phyloP scores from a whole-genome alignment of 2,329 filamentous ascomycete species.

The Pezicula rhizophila region DNA sequence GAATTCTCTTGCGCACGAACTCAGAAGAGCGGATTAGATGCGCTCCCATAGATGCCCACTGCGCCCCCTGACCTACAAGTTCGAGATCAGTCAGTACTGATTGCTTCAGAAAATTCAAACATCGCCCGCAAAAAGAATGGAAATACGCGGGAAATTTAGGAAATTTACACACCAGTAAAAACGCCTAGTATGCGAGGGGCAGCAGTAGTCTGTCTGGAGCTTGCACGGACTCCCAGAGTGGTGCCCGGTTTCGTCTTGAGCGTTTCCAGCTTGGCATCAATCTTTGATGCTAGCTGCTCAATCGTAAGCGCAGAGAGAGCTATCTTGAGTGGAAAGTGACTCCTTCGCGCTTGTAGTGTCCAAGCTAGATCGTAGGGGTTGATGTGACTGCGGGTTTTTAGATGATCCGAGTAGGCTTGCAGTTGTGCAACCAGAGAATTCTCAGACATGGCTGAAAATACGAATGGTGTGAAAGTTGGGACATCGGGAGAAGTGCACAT shows the following conservation, averaged over 20 bases:
- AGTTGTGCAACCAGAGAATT: background rate
- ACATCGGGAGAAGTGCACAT: background rate
- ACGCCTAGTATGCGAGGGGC: background rate
- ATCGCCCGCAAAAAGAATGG: too few species aligned
- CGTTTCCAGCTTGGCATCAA: slow-evolving; percentile 3
- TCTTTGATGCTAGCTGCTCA: slow-evolving; percentile 6
- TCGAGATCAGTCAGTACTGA: too few species aligned
- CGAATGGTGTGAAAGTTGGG: background rate
- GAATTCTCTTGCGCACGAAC: slow-evolving; percentile 6
- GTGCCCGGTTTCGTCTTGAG: background rate
- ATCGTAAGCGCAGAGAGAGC: slow-evolving; percentile 4
- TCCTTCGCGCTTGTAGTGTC: slow-evolving; percentile 3
- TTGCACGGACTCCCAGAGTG: background rate
- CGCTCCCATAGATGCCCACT: slow-evolving; percentile 7
- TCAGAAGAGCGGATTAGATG: slow-evolving; percentile 17
- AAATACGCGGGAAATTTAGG: too few species aligned
- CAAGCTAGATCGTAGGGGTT: slow-evolving; percentile 2
- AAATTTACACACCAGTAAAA: background rate
- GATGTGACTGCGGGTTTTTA: background rate
- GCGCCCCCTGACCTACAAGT: slow-evolving; percentile 6
- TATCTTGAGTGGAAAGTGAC: background rate
- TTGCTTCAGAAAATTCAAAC: too few species aligned
- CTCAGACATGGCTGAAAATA: slow-evolving; percentile 4
- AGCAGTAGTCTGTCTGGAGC: background rate
- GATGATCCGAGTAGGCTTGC: background rate